Percentiles rank a stretch among this genome's conserved stretches.
Evolutionary conservation across 345 rosid genomes (phyloP).

Genomic region (Erucastrum elatum): DNA sequence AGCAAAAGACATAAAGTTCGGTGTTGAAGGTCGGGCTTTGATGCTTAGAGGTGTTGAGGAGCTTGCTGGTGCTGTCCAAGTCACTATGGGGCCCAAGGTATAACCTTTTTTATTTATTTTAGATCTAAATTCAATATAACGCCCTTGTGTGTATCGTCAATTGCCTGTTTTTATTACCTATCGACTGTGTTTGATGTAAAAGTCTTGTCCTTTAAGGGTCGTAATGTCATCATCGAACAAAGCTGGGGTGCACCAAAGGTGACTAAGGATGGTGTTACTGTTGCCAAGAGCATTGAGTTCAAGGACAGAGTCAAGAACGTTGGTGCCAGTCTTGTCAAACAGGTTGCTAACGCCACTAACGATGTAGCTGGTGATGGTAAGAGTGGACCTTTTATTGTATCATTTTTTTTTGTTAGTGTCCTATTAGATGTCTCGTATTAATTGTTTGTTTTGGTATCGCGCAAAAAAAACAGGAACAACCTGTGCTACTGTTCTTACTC

Average conservation of each 20-base stretch:
- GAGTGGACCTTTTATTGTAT: slow-evolving; percentile 9
- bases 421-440: background rate
- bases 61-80: slow-evolving; percentile 65
- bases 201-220: slow-evolving; percentile 55
- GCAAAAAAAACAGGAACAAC: slow-evolving; percentile 67
- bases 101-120: background rate
- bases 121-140: background rate
- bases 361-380: slow-evolving; percentile 97
- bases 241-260: slow-evolving; percentile 98
- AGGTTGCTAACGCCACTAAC: slow-evolving; percentile 98
- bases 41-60: slow-evolving; percentile 76
- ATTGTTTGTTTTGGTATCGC: background rate
- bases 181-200: background rate
- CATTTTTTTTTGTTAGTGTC: background rate
- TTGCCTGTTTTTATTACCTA: background rate
- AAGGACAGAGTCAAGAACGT: slow-evolving; percentile 88
- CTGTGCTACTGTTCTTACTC: slow-evolving; percentile 93
- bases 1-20: slow-evolving; percentile 61
- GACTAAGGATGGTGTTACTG: slow-evolving; percentile 99
- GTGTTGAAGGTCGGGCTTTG: slow-evolving; percentile 67
- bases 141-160: background rate
- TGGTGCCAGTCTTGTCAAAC: slow-evolving; percentile 99
- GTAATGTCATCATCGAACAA: slow-evolving; percentile 95
- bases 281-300: slow-evolving; percentile 96
- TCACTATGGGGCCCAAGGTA: slow-evolving; percentile 79